phyloP scores from a whole-genome alignment of 441 rosid genomes.

The Eruca vesicaria region DNA sequence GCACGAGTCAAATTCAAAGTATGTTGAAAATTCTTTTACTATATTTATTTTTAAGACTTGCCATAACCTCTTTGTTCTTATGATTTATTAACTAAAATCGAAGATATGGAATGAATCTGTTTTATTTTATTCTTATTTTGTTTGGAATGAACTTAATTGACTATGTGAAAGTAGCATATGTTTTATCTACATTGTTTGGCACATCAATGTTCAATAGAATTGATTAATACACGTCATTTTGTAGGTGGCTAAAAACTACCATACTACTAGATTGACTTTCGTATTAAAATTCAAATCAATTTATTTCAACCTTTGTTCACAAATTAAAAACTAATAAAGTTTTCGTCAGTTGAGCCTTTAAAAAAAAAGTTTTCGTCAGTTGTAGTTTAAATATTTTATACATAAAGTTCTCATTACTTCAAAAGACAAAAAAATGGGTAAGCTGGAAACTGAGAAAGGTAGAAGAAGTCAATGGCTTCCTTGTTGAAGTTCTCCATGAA shows the following conservation, averaged over 20 bases:
- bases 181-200: not conserved
- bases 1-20: constrained; percentile 16
- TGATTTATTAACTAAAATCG: not conserved
- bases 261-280: not conserved
- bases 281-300: not conserved
- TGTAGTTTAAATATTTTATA: not conserved
- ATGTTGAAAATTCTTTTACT: not conserved
- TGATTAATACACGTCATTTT: not conserved
- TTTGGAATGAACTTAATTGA: not conserved
- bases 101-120: not conserved
- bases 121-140: not conserved
- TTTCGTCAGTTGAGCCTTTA: not conserved
- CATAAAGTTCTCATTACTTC: constrained; percentile 10
- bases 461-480: constrained; percentile 32
- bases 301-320: not conserved
- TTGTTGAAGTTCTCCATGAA: constrained; percentile 25
- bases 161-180: not conserved
- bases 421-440: not conserved
- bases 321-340: not conserved
- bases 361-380: not conserved
- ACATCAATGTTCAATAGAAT: not conserved
- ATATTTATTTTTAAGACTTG: not conserved
- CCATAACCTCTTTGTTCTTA: not conserved
- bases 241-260: not conserved
- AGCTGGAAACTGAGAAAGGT: constrained; percentile 25